Evolutionary conservation across 1,284 basidiomycete genomes (phyloP), one percentile per base, ranked within the genome.

Genomic region (Moesziomyces sp.): DNA sequence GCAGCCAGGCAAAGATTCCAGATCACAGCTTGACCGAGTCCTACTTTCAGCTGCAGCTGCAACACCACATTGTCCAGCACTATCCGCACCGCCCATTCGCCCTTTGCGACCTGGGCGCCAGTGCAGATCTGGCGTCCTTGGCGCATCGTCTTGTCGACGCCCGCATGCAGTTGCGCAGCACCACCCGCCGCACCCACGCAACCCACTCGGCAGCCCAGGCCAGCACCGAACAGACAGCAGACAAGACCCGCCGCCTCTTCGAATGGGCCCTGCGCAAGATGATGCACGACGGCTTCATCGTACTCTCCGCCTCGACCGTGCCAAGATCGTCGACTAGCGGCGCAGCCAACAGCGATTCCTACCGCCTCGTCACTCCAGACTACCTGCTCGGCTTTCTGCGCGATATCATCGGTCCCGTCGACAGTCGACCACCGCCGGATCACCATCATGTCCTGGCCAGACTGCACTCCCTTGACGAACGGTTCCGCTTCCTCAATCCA

Each of bases 241-340:
- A 67, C 10, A 77, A 74, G 40, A 40, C 61, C 4, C 44, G 44
- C 10, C 66, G 70, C 10, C 53, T 74, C 2, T 74, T 74, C 43
- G 57, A 69, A 40, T 64, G 59, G 58, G 58, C 61, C n/a, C 44
- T 71, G 19, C 61, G 74, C 10, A 68, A 65, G 38, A 76, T 76
- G 71, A 56, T 76, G 65, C 55, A 57, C 19, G 71, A 76, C 24
- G 74, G 74, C 24, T 70, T 65, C 57, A 60, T 76, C 48, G 40
- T 46, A n/a, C 46, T 76, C 3, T 60, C 58, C 23, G 58, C 60
- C 9, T 8, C 13, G 19, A 43, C 38, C 28, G 5, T 10, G 16
- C 14, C 33, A 16, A 18, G 5, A 3, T 33, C 30, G 28, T 45
- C 33, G 19, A 46, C 8, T 23, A 8, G 18, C 8, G 19, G 23